Base-by-base conservation (phyloP, 257 asterid species). In the Thymus mandschuricus region DNA sequence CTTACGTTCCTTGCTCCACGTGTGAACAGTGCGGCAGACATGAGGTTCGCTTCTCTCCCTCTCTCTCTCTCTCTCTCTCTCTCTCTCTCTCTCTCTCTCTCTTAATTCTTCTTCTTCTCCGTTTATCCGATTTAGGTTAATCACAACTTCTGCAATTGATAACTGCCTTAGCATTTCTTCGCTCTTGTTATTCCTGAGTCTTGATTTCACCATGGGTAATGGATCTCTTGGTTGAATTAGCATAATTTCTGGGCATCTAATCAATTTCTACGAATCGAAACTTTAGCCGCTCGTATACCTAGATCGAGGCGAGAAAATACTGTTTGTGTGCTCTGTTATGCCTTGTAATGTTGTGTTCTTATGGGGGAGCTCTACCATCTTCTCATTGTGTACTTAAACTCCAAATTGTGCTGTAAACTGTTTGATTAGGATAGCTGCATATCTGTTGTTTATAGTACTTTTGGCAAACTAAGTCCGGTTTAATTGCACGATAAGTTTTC, bases 21-120 rank as follows among this genome's bases (percentile, higher is more conserved):
- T 91, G 97, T 74, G 88, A 86, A 78, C 95, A 86, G 74, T 93
- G 98, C 64, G 98, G 98, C 78, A 88, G 78, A 74, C 98, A 93
- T 79, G 96, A 93, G 97, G 98, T 89, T 48, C 41, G 66, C 41
- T 35, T 38, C 41, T 38, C 69, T 76, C n/a, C 41, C 62, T 46
- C 54, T 45, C 46, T 5, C 28, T 28, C 51, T 21, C 70, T n/a
- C n/a, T 40, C 29, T 12, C 15, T 29, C 10, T 27, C n/a, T 38
- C 41, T 38, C 69, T 76, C n/a, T 40, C 62, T 46, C 54, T 45
- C 46, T 5, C 28, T 28, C 51, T 21, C 70, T n/a, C n/a, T 40
- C 29, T n/a, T n/a, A n/a, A n/a, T n/a, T n/a, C n/a, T 82, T 33
- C 10, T 66, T 67, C 71, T n/a, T 44, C 38, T n/a, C 11, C 27